Evolutionary conservation across 2,329 filamentous ascomycete species (phyloP).

Genomic region (Elsinoe arachidis): DNA sequence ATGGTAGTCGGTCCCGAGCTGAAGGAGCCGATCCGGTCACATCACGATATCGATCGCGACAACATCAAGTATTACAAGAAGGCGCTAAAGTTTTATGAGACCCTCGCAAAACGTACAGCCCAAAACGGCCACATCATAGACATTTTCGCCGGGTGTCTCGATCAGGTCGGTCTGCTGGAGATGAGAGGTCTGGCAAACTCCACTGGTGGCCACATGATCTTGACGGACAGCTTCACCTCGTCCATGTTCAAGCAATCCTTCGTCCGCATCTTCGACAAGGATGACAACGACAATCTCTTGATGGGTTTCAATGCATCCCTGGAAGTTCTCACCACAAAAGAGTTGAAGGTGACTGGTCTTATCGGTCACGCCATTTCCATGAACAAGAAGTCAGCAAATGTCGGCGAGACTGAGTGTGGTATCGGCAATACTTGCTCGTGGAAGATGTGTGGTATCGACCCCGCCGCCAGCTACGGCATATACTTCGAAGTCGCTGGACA

Average conservation of each 20-base stretch:
- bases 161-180: conserved; percentile 92
- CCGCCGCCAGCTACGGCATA: conserved; percentile 83
- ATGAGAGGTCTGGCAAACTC: conserved; percentile 97
- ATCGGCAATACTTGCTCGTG: conserved; percentile 98
- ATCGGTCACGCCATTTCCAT: conserved; percentile 94
- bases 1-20: conserved; percentile 95
- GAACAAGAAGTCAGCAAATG: conserved; percentile 96
- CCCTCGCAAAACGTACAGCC: conserved; percentile 81
- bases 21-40: conserved; percentile 91
- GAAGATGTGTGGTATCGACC: conserved; percentile 99
- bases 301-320: conserved; percentile 98
- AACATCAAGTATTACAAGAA: conserved; percentile 99
- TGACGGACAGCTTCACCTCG: conserved; percentile 96
- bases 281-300: conserved; percentile 82
- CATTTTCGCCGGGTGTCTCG: conserved; percentile 93
- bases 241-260: conserved; percentile 99
- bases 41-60: conserved; percentile 97
- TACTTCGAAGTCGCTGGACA: conserved; percentile 98
- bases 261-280: conserved; percentile 92
- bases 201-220: conserved; percentile 94
- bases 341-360: conserved; percentile 92
- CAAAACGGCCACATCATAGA: conserved; percentile 97
- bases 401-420: conserved; percentile 95
- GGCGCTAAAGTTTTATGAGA: conserved; percentile 96
- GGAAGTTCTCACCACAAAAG: conserved; percentile 94